phyloP scores from a whole-genome alignment of 139 green algal genomes.

The Chlamydomonas incerta region DNA sequence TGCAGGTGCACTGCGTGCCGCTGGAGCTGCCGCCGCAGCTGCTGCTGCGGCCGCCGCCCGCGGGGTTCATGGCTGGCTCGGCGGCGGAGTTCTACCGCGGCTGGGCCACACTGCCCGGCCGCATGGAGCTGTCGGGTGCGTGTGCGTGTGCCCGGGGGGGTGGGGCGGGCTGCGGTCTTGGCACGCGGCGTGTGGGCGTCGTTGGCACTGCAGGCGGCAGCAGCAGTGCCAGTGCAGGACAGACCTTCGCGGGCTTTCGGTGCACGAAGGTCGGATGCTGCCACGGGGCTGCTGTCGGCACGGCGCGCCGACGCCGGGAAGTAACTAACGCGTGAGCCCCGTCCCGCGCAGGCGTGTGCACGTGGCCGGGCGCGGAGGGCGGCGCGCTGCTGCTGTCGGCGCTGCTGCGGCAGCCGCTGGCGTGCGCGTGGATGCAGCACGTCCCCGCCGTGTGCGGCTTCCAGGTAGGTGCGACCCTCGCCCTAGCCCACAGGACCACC shows the following conservation, averaged over 20 bases:
- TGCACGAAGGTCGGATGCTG: too few relatives aligned
- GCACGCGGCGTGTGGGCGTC: too few relatives aligned
- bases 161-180: too few relatives aligned
- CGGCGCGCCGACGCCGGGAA: too few relatives aligned
- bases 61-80: neutral
- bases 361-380: constrained; percentile 61
- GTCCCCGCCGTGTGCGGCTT: constrained; percentile 46
- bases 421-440: constrained; percentile 46
- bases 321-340: neutral
- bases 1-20: constrained; percentile 37
- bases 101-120: constrained; percentile 43
- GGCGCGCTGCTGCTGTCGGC: constrained; percentile 59
- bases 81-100: constrained; percentile 45
- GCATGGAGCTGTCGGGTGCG: constrained; percentile 56
- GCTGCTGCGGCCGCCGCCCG: constrained; percentile 1
- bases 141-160: neutral
- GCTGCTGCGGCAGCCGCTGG: constrained; percentile 60
- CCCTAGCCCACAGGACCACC: too few relatives aligned
- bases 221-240: too few relatives aligned
- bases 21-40: neutral
- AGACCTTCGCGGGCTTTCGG: too few relatives aligned
- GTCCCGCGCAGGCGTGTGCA: constrained; percentile 38
- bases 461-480: neutral
- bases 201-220: too few relatives aligned
- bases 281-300: too few relatives aligned